Evolutionary conservation across 1,139 yeast species (phyloP).

Genomic region (Geotrichum restrictum): DNA sequence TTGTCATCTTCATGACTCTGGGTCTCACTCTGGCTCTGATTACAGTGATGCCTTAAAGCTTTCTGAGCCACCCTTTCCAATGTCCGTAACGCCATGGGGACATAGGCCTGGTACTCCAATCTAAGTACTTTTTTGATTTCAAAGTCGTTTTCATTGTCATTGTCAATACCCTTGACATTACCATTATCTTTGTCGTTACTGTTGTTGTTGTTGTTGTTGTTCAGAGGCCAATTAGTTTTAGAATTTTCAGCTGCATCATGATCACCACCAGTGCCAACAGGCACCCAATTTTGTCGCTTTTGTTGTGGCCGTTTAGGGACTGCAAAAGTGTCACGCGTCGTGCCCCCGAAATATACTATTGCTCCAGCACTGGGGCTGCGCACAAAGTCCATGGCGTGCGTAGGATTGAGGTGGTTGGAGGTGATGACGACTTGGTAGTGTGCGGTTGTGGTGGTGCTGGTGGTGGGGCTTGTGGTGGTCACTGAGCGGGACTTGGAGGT

Average conservation of each 20-base stretch:
- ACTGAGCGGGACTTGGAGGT: too few relatives aligned
- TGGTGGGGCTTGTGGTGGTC: too few relatives aligned
- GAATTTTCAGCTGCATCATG: not conserved
- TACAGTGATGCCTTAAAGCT: constrained; percentile 34
- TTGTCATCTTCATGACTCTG: too few relatives aligned
- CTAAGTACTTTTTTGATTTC: constrained; percentile 39
- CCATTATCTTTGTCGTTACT: too few relatives aligned
- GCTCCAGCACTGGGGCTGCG: constrained; percentile 45
- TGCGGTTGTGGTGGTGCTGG: too few relatives aligned
- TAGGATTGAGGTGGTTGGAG: constrained; percentile 8
- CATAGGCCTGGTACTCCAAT: constrained; percentile 45
- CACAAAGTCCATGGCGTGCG: constrained; percentile 29
- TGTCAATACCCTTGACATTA: too few relatives aligned
- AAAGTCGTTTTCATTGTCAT: not conserved
- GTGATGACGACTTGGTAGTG: constrained; percentile 7
- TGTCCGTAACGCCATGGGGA: constrained; percentile 41
- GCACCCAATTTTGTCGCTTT: too few relatives aligned
- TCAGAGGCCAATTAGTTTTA: not conserved
- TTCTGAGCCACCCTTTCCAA: constrained; percentile 37
- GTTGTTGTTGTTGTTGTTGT: too few relatives aligned
- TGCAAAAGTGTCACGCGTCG: constrained; percentile 44
- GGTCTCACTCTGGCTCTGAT: too few relatives aligned
- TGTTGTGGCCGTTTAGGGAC: not conserved
- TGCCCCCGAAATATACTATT: constrained; percentile 47
- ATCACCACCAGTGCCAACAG: not conserved